Percentiles rank a stretch among this genome's conserved stretches.
phyloP scores from a whole-genome alignment of 345 rosid genomes.

The Boechera divaricarpa region DNA sequence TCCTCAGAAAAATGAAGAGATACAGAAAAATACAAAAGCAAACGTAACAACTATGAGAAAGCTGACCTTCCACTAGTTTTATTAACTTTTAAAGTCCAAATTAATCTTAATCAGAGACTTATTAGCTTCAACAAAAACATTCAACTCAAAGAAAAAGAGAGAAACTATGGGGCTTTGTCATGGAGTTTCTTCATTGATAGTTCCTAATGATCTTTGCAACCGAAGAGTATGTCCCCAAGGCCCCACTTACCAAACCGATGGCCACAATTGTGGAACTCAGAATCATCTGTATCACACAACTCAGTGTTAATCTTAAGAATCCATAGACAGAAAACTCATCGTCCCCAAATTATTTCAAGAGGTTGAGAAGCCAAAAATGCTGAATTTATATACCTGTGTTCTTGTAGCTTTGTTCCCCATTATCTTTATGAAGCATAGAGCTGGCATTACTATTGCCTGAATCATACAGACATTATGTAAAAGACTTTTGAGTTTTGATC shows the following conservation, averaged over 20 bases:
- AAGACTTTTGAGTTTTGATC: neutral
- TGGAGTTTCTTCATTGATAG: constrained; percentile 42
- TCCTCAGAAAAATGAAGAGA: neutral
- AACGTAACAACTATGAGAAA: constrained; percentile 15
- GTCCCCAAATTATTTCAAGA: neutral
- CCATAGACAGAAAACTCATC: neutral
- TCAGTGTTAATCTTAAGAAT: constrained; percentile 9
- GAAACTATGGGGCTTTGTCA: neutral
- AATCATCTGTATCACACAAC: constrained; percentile 51
- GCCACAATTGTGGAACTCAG: constrained; percentile 49
- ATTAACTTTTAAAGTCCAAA: constrained; percentile 7
- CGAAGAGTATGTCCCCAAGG: constrained; percentile 72
- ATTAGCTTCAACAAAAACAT: constrained; percentile 32
- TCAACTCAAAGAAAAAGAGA: constrained; percentile 30
- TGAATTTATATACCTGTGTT: constrained; percentile 54
- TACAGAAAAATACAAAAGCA: neutral
- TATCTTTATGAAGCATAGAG: constrained; percentile 78
- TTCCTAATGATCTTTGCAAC: constrained; percentile 48
- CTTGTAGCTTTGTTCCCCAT: constrained; percentile 72
- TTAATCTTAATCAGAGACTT: constrained; percentile 23
- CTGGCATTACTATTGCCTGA: constrained; percentile 82
- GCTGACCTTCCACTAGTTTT: constrained; percentile 21
- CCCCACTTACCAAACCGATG: constrained; percentile 60
- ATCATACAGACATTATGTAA: constrained; percentile 17
- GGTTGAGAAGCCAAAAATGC: neutral